Conservation (phyloP, 164 flowering plant species). For the Magnolia kwangsiensis region DNA sequence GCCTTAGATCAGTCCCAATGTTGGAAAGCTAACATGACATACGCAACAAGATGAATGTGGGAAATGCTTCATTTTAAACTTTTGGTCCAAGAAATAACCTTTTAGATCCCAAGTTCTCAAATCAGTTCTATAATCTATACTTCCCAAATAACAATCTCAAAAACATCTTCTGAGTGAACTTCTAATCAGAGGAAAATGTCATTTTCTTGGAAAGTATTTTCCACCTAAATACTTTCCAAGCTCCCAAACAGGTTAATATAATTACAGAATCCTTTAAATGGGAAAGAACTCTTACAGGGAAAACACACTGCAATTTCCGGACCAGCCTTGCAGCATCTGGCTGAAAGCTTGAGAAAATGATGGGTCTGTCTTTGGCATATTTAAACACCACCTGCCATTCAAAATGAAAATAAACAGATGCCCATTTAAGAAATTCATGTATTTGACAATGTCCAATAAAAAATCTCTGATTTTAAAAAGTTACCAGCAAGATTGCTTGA, state of each 20-base stretch:
- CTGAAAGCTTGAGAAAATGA: slow-evolving; percentile 85
- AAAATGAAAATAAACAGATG: too few species aligned
- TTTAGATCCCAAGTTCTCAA: not conserved
- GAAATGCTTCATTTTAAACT: not conserved
- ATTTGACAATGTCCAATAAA: not conserved
- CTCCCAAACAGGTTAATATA: too few species aligned
- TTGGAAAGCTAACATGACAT: not conserved
- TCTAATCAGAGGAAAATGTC: too few species aligned
- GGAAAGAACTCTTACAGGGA: slow-evolving; percentile 53
- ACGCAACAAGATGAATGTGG: not conserved
- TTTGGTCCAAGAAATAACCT: not conserved
- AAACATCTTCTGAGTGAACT: too few species aligned
- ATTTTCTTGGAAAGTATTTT: too few species aligned
- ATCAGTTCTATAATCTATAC: not conserved
- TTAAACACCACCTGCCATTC: slow-evolving; percentile 53
- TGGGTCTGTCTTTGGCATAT: slow-evolving; percentile 56
- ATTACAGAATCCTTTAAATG: too few species aligned
- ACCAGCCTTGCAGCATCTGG: slow-evolving; percentile 80
- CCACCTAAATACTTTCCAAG: too few species aligned
- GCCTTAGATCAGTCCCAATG: not conserved
- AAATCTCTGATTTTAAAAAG: not conserved
- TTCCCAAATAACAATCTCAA: not conserved
- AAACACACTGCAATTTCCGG: slow-evolving; percentile 56
- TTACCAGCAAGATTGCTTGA: slow-evolving; percentile 50
- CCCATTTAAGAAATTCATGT: not conserved